Base-by-base conservation (phyloP, 306 rosid genomes). In the Pterocarpus santalinus region DNA sequence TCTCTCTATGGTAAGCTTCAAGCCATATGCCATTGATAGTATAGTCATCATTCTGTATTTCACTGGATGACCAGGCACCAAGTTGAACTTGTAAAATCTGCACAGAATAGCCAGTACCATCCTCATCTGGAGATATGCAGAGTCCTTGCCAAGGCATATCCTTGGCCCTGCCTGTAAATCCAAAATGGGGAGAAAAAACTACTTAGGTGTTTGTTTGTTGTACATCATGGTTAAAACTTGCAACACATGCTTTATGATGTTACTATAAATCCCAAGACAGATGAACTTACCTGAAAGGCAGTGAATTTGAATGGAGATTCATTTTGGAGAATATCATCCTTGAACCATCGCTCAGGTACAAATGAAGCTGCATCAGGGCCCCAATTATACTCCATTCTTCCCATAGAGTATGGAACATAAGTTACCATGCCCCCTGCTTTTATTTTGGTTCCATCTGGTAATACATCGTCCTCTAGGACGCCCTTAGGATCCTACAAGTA, bases 371-470 rank as follows among this genome's bases (percentile, higher is more conserved):
- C 99, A 88, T 88, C 92, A 63, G 89, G 74, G 5, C 99, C 98
- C 99, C 98, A 95, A 16, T 95, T 91, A 85, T 91, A 91, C 65
- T 89, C 94, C 98, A 95, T 93, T 64, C 96, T 95, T 11, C 97
- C 99, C 99, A 93, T 93, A 2, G 99, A 95, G 82, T 95, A 95
- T 43, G 99, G 99, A 62, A 93, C 97, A 43, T 93, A 95, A 53
- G 98, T 95, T 74, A 95, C 97, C 98, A 95, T 89, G 14, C 99
- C 99, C 44, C 99, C 99, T 69, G 97, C 99, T 88, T 83, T 95
- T 62, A 93, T 81, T 82, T 84, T 88, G 4, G 99, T 93, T 78
- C 97, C 99, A 85, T 95, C 99, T 3, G 98, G 99, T 56, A 93
- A 89, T 9, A 91, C 86, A 85, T 95, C 99, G 22, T 95, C 97